Percentiles rank a stretch among this genome's conserved stretches.
These are phyloP conservation scores for grape (Vitis vinifera) DNA, from an alignment of 164 flowering plant species.

Conservation along the genomic window ASM3070453v1 NC_081805.1:8387501-8388000, in stretches of 20 bases:
- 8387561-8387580: slow-evolving; percentile 79
- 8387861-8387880: no score
- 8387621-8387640: not conserved
- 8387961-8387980: no score
- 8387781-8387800: not conserved
- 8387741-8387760: slow-evolving; percentile 60
- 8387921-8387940: no score
- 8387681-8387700: not conserved
- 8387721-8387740: slow-evolving; percentile 85
- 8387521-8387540: slow-evolving; percentile 72
- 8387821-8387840: no score
- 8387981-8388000: no score
- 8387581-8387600: slow-evolving; percentile 54
- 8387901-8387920: no score
- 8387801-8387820: not conserved
- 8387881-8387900: no score
- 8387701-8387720: slow-evolving; percentile 54
- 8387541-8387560: slow-evolving; percentile 60
- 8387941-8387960: no score
- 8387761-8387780: slow-evolving; percentile 44
- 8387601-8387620: slow-evolving; percentile 1
- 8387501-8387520: slow-evolving; percentile 77
- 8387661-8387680: slow-evolving; percentile 1
- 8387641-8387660: slow-evolving; percentile 1
- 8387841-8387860: no score